Evolutionary conservation across 768 basidiomycete species (phyloP).

Genomic region (Termitomyces titanicus): DNA sequence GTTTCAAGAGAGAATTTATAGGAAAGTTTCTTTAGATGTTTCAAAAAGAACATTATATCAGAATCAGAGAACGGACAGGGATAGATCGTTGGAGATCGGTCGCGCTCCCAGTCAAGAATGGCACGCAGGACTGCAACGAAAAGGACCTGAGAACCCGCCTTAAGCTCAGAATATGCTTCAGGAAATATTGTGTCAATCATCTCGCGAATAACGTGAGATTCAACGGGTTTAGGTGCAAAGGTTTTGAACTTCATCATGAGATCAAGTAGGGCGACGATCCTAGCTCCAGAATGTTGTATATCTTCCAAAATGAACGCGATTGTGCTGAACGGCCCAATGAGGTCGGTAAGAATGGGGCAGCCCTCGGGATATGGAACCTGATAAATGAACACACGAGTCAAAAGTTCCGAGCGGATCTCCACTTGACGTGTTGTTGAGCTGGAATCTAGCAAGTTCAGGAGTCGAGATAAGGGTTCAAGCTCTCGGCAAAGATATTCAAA

Average conservation of each 20-base stretch:
- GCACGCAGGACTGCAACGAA: not conserved
- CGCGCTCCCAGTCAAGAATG: conserved; percentile 7
- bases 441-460: not conserved
- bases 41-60: not conserved
- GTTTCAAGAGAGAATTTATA: not conserved
- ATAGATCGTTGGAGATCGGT: not conserved
- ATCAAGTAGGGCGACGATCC: not conserved
- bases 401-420: not conserved
- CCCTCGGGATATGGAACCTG: not conserved
- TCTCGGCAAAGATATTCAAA: not conserved
- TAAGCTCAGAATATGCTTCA: not conserved
- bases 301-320: conserved; percentile 4
- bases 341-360: conserved; percentile 1
- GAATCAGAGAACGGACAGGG: conserved; percentile 3
- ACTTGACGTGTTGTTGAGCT: not conserved
- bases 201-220: not conserved
- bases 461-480: conserved; percentile 2
- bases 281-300: not conserved
- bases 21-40: not conserved
- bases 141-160: not conserved
- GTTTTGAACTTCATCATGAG: conserved; percentile 2
- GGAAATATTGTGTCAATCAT: not conserved
- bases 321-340: not conserved
- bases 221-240: not conserved
- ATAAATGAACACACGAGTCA: not conserved